Conservation (phyloP, 805 yeast genomes). For the Suhomyces sp. region DNA sequence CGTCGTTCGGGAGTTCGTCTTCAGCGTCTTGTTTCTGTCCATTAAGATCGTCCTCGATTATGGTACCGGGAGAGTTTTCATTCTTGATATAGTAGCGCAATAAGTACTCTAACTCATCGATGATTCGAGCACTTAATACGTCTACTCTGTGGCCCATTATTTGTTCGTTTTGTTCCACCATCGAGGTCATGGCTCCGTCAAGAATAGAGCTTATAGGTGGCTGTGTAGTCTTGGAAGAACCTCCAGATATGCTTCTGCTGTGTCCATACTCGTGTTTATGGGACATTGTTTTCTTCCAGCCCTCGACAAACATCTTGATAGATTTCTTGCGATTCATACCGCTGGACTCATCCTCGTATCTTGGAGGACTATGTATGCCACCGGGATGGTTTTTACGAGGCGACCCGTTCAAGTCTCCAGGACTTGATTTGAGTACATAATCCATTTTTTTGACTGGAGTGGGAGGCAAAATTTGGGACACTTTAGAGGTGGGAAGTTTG, state of each 20-base stretch:
- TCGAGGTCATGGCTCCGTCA: background rate
- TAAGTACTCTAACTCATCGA: constrained; percentile 62
- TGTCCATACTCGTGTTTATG: background rate
- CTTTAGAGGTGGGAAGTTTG: constrained; percentile 48
- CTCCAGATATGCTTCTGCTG: background rate
- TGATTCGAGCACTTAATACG: constrained; percentile 64
- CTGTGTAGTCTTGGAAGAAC: background rate
- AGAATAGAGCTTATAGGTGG: background rate
- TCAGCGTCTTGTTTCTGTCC: background rate
- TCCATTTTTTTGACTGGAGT: constrained; percentile 69
- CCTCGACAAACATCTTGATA: constrained; percentile 36
- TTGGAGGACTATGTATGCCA: background rate
- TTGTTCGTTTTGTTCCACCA: constrained; percentile 11
- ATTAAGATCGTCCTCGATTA: constrained; percentile 17
- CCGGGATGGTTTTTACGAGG: constrained; percentile 6
- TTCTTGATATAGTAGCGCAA: constrained; percentile 41
- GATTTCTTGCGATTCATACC: constrained; percentile 30
- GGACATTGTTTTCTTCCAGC: constrained; percentile 37
- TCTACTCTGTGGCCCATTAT: constrained; percentile 47
- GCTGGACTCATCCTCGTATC: background rate
- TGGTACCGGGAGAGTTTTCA: constrained; percentile 14
- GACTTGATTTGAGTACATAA: constrained; percentile 16
- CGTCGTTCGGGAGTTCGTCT: constrained; percentile 1
- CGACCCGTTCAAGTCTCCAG: constrained; percentile 9
- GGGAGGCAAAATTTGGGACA: constrained; percentile 52